Percentiles rank a stretch among this genome's conserved stretches.
Conservation (phyloP, 2,329 filamentous ascomycete genomes). For the Phialocephala sp. region DNA sequence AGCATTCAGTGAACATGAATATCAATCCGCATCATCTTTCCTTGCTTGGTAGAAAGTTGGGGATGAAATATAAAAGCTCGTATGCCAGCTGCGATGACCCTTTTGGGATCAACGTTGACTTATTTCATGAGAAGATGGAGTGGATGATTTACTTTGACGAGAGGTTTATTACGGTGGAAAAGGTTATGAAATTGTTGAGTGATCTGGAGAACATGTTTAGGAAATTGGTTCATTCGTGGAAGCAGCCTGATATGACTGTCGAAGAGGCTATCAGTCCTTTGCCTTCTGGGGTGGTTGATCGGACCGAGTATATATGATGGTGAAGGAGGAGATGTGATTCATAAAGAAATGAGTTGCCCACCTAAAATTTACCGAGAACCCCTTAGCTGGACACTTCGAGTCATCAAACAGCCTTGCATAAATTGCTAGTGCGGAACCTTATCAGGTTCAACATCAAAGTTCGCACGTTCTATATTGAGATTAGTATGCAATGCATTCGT, state of each 20-base stretch:
- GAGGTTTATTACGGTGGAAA: neutral
- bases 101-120: conserved; percentile 11
- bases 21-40: conserved; percentile 10
- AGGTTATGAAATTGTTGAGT: neutral
- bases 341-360: neutral
- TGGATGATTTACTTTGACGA: conserved; percentile 10
- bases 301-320: no score
- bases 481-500: no score
- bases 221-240: neutral
- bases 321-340: neutral
- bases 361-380: no score
- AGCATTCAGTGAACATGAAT: conserved; percentile 12
- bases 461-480: no score
- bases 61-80: neutral
- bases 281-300: neutral
- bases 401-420: no score
- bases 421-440: no score
- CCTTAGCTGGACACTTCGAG: no score
- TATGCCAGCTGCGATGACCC: conserved; percentile 11
- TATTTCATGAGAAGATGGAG: conserved; percentile 5
- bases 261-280: neutral
- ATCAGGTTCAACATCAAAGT: no score
- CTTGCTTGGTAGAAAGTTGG: neutral
- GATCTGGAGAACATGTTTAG: neutral
- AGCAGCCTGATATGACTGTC: neutral